Evolutionary conservation across 441 rosid species (phyloP).

Genomic region (Rhodomyrtus psidioides): DNA sequence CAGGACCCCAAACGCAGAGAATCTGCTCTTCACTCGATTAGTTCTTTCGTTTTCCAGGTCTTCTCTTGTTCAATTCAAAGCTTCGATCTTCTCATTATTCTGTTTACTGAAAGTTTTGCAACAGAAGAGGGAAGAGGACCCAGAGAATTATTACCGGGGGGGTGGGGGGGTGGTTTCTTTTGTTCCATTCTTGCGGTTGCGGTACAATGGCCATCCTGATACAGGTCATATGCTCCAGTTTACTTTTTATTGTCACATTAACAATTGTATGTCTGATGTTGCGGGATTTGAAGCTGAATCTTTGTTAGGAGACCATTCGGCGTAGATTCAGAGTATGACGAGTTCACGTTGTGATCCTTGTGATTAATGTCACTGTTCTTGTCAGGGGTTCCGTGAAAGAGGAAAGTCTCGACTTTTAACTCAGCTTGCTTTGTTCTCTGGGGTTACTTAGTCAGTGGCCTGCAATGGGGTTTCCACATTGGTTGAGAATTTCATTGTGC

Average conservation of each 20-base stretch:
- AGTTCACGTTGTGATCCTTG: background rate
- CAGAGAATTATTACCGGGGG: background rate
- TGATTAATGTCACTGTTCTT: background rate
- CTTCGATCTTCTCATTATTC: background rate
- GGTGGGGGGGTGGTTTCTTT: background rate
- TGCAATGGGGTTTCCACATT: background rate
- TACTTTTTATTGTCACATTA: background rate
- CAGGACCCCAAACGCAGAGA: background rate
- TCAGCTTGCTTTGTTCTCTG: background rate
- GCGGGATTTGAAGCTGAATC: background rate
- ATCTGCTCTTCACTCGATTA: background rate
- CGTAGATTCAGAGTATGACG: background rate
- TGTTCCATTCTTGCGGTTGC: background rate
- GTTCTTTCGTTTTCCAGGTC: slow-evolving; percentile 3
- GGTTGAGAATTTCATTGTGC: background rate
- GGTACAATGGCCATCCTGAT: background rate
- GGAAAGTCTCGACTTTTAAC: background rate
- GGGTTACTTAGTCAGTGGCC: background rate
- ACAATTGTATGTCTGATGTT: background rate
- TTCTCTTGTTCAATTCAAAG: background rate
- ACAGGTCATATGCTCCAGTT: background rate
- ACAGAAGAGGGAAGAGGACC: slow-evolving; percentile 4
- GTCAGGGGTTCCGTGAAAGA: background rate
- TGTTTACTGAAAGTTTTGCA: background rate
- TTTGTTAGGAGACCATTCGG: background rate